Evolutionary conservation across 176 grass and related monocot genomes (phyloP).

Genomic region (Secale cereale): DNA sequence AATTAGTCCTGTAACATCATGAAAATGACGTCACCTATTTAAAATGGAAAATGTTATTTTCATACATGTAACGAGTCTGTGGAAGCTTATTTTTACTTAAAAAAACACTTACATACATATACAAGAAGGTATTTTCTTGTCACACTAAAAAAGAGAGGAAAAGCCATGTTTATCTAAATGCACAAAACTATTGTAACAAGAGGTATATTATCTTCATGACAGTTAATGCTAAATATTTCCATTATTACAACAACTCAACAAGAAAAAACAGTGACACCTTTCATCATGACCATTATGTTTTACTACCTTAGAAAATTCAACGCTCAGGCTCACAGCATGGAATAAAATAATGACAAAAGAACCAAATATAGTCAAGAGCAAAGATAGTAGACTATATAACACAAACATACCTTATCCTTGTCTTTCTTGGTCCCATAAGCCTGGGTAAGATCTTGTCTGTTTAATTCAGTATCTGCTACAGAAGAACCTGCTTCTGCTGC

Average conservation of each 20-base stretch:
- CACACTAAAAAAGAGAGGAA: neutral
- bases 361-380: constrained; percentile 3
- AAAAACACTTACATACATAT: neutral
- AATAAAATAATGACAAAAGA: neutral
- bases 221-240: neutral
- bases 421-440: constrained; percentile 62
- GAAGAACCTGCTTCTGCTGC: constrained; percentile 42
- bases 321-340: neutral
- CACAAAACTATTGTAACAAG: neutral
- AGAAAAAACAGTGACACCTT: neutral
- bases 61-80: neutral
- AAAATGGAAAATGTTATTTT: constrained; percentile 2
- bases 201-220: neutral
- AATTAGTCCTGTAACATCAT: neutral
- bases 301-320: neutral
- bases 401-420: constrained; percentile 48
- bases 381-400: neutral
- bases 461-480: constrained; percentile 42
- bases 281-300: neutral
- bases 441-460: constrained; percentile 50
- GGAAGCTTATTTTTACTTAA: neutral
- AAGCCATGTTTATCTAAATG: neutral
- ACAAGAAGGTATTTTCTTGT: neutral
- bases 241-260: neutral
- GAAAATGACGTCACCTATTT: neutral